Evolutionary conservation across 352 stramenopile species (phyloP).

Genomic region (Pseudoperonospora humuli): DNA sequence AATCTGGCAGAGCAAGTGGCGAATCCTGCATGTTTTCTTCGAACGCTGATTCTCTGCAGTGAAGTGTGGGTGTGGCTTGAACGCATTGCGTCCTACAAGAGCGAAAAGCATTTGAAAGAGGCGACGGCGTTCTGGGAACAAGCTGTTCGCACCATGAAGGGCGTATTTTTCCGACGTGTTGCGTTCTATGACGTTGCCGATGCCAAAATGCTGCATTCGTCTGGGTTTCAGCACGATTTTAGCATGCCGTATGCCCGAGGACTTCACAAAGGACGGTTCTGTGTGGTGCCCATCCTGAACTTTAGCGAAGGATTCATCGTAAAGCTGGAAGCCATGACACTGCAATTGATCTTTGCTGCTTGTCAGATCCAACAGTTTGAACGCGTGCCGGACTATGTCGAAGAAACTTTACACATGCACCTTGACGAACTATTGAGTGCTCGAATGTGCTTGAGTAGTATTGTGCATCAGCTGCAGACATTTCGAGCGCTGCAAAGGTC

Average conservation of each 20-base stretch:
- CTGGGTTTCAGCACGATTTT: constrained; percentile 25
- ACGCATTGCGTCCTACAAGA: constrained; percentile 68
- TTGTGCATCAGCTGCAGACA: constrained; percentile 60
- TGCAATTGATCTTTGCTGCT: constrained; percentile 61
- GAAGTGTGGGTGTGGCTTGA: constrained; percentile 80
- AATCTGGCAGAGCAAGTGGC: constrained; percentile 60
- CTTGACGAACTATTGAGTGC: constrained; percentile 73
- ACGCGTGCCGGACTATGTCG: constrained; percentile 63
- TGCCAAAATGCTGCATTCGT: constrained; percentile 20
- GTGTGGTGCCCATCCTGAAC: constrained; percentile 72
- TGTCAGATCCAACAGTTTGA: constrained; percentile 79
- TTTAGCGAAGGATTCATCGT: constrained; percentile 74
- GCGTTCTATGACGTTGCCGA: constrained; percentile 48
- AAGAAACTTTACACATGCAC: constrained; percentile 54
- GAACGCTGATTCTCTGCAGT: constrained; percentile 48
- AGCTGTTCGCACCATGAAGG: constrained; percentile 62
- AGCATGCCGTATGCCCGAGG: constrained; percentile 18
- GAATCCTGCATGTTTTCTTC: constrained; percentile 46
- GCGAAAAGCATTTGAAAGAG: constrained; percentile 67
- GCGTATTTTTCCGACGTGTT: constrained; percentile 70
- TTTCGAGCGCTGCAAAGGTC: constrained; percentile 54
- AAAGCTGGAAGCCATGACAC: constrained; percentile 53
- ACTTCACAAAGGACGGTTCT: constrained; percentile 38
- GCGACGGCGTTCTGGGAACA: constrained; percentile 74
- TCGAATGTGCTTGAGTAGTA: constrained; percentile 61